These are phyloP conservation scores for Tephrocybe sp. DNA, from an alignment of 768 basidiomycete genomes.

Conservation along the genomic window DNA sequence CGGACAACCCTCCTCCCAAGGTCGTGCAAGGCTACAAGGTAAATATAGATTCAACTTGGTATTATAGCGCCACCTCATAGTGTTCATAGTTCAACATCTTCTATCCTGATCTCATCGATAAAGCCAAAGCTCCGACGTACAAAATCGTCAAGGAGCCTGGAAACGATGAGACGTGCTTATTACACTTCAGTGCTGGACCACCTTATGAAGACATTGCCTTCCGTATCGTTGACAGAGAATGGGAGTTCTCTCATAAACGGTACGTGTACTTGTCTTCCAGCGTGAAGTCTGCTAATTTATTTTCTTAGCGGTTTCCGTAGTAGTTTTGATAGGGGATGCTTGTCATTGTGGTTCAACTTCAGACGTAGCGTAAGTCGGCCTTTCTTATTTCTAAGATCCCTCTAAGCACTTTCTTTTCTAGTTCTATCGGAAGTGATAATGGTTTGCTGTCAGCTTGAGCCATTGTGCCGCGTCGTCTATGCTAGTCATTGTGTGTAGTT, in stretches of 20 bases:
- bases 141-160: constrained; percentile 92
- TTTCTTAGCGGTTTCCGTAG: constrained; percentile 83
- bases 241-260: constrained; percentile 99
- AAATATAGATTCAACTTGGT: background rate
- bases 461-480: no score
- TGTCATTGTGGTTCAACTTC: constrained; percentile 97
- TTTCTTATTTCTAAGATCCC: constrained; percentile 12
- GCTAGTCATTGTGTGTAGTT: no score
- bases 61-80: background rate
- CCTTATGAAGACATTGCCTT: constrained; percentile 99
- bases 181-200: constrained; percentile 94
- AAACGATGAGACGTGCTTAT: constrained; percentile 90
- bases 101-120: constrained; percentile 99
- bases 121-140: constrained; percentile 94
- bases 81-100: constrained; percentile 83
- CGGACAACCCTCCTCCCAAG: constrained; percentile 98
- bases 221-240: constrained; percentile 94
- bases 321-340: constrained; percentile 94
- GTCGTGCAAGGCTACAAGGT: constrained; percentile 99
- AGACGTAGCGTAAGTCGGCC: constrained; percentile 71
- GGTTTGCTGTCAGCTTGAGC: no score
- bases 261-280: constrained; percentile 26
- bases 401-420: constrained; percentile 26
- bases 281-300: background rate
- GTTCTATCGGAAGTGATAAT: constrained; percentile 77